These are phyloP conservation scores for Yamadazyma pseudoaaseri DNA, from an alignment of 1,139 yeast species.

Conservation along the genomic window DNA sequence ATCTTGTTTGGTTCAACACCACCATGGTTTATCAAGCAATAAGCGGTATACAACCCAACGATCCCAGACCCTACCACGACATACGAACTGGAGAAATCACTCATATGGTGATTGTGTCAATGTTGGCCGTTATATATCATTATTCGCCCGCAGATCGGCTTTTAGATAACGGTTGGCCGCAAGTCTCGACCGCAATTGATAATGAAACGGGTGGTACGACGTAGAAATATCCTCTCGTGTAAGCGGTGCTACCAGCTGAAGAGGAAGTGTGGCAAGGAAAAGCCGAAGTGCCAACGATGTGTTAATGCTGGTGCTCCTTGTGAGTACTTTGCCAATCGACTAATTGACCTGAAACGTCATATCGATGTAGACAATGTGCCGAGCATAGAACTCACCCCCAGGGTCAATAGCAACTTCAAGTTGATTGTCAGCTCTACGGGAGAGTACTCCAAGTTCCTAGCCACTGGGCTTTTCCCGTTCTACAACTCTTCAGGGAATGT, in stretches of 20 bases:
- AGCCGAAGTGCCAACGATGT: constrained; percentile 2
- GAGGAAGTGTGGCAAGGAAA: constrained; percentile 1
- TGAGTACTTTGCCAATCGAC: constrained; percentile 1
- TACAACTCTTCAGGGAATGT: constrained; percentile 3
- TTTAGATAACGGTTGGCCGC: neutral
- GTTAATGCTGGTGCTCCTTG: neutral
- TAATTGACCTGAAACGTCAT: neutral
- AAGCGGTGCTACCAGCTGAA: constrained; percentile 2
- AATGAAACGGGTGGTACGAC: neutral
- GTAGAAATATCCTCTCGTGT: constrained; percentile 1
- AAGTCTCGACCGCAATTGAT: neutral
- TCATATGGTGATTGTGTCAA: neutral
- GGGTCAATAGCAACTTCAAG: constrained; percentile 2
- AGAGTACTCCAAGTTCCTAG: constrained; percentile 3
- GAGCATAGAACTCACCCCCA: constrained; percentile 1
- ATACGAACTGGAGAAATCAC: neutral
- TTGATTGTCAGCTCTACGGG: constrained; percentile 3
- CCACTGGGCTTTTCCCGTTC: constrained; percentile 3
- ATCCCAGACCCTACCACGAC: constrained; percentile 18
- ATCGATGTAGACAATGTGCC: constrained; percentile 1
- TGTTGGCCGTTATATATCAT: neutral
- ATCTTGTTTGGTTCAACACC: constrained; percentile 17
- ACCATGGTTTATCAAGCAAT: constrained; percentile 16
- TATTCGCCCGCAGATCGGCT: neutral
- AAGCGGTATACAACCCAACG: constrained; percentile 26